Percentiles rank a stretch among this genome's conserved stretches.
Conservation (phyloP, 495 filamentous ascomycete species). For the Darksidea phi region DNA sequence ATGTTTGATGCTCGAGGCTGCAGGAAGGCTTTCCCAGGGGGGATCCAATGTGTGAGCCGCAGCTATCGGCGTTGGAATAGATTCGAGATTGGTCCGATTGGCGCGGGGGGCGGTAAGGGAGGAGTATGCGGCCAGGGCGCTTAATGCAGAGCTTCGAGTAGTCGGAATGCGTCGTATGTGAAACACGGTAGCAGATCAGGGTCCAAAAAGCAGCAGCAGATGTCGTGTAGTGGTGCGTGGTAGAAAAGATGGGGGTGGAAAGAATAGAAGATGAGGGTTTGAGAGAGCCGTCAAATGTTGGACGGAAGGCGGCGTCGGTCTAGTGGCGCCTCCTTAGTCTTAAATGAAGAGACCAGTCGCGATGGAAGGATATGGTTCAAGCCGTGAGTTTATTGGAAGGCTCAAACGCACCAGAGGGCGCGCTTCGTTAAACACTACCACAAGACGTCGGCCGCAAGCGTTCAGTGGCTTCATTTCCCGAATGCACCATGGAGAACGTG, state of each 20-base stretch:
- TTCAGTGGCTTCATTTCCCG: background rate
- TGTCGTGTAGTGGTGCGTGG: conserved; percentile 4
- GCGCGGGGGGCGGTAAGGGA: conserved; percentile 17
- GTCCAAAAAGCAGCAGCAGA: conserved; percentile 18
- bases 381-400: conserved; percentile 6
- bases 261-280: background rate
- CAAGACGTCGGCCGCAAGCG: conserved; percentile 5
- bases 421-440: background rate
- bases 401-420: conserved; percentile 15
- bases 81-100: conserved; percentile 27
- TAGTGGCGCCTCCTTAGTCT: conserved; percentile 1
- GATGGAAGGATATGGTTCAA: conserved; percentile 1
- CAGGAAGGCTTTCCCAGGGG: background rate
- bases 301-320: conserved; percentile 3
- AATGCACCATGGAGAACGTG: background rate
- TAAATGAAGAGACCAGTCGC: conserved; percentile 1
- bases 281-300: conserved; percentile 5
- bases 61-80: background rate
- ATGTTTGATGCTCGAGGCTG: conserved; percentile 6
- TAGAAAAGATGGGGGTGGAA: conserved; percentile 11
- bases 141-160: conserved; percentile 28
- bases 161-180: conserved; percentile 27
- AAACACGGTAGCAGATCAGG: conserved; percentile 22
- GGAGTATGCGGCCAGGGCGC: conserved; percentile 24
- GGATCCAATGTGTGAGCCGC: conserved; percentile 6